A percentile compares a stretch with the other conserved stretches of the same genome.
These are phyloP conservation scores for Pyrenochaeta sp. DNA, from an alignment of 2,329 filamentous ascomycete genomes.

Conservation along the genomic window DNA sequence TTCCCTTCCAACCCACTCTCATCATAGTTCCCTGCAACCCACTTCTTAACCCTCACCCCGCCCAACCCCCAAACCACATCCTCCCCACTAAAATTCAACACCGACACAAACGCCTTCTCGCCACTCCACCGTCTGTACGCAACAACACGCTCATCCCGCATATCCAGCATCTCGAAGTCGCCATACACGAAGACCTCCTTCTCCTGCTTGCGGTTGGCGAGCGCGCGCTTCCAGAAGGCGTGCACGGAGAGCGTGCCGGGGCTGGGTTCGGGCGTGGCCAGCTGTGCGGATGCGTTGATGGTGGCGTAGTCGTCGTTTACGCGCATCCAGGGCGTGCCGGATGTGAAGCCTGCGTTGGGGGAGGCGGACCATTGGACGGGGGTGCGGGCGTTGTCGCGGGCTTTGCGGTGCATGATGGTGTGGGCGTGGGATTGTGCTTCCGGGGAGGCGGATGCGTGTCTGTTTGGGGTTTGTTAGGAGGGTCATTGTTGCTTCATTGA, in stretches of 20 bases:
- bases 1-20: constrained; percentile 31
- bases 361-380: constrained; percentile 71
- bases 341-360: constrained; percentile 68
- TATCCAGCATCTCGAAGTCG: constrained; percentile 62
- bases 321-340: constrained; percentile 66
- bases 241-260: constrained; percentile 57
- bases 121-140: constrained; percentile 43
- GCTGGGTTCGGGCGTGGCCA: constrained; percentile 32
- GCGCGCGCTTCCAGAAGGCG: constrained; percentile 66
- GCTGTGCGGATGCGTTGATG: constrained; percentile 66
- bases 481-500: too few species aligned
- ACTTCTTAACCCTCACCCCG: constrained; percentile 37
- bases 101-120: constrained; percentile 34
- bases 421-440: constrained; percentile 37
- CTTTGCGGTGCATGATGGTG: constrained; percentile 62
- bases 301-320: constrained; percentile 62
- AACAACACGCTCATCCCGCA: constrained; percentile 47
- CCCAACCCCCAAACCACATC: constrained; percentile 37
- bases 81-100: constrained; percentile 45
- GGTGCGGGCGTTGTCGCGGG: constrained; percentile 70
- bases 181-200: constrained; percentile 69
- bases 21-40: constrained; percentile 49
- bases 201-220: constrained; percentile 64
- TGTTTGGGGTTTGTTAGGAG: too few species aligned
- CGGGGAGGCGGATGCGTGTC: too few species aligned